Conservation (phyloP, 257 asterid species). For the Prunella vulgaris region DNA sequence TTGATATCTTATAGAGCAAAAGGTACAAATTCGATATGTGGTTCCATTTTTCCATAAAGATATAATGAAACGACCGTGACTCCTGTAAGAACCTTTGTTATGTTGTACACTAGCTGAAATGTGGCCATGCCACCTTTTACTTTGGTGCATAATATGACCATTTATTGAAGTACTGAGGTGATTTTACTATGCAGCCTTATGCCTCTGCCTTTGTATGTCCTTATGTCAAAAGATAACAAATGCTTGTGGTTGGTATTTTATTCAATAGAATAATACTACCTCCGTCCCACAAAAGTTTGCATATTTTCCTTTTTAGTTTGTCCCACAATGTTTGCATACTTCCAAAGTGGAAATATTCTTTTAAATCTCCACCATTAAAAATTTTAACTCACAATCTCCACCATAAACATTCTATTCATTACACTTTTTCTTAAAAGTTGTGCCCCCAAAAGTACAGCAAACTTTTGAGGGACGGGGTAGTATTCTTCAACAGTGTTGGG, state of each 20-base stretch:
- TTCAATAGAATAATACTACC: too few species aligned
- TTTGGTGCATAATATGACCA: background rate
- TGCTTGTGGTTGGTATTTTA: background rate
- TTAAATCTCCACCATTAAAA: too few species aligned
- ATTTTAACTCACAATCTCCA: too few species aligned
- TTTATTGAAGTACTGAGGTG: background rate
- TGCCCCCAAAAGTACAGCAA: too few species aligned
- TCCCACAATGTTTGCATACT: too few species aligned
- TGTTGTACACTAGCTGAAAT: constrained; percentile 2
- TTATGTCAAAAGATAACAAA: background rate
- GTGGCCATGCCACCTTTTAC: background rate
- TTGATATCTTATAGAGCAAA: background rate
- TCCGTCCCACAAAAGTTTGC: too few species aligned
- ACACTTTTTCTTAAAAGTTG: too few species aligned
- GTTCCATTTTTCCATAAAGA: constrained; percentile 25
- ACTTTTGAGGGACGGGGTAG: too few species aligned
- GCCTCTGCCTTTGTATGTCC: background rate
- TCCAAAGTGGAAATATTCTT: too few species aligned
- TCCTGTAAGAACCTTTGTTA: constrained; percentile 3
- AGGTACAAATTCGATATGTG: constrained; percentile 14
- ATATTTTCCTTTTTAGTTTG: too few species aligned
- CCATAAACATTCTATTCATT: too few species aligned
- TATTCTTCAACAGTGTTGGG: too few species aligned
- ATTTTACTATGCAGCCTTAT: background rate
- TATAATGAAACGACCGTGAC: constrained; percentile 8